phyloP scores from a whole-genome alignment of 2,329 filamentous ascomycete species.

The Penicillium hordei region DNA sequence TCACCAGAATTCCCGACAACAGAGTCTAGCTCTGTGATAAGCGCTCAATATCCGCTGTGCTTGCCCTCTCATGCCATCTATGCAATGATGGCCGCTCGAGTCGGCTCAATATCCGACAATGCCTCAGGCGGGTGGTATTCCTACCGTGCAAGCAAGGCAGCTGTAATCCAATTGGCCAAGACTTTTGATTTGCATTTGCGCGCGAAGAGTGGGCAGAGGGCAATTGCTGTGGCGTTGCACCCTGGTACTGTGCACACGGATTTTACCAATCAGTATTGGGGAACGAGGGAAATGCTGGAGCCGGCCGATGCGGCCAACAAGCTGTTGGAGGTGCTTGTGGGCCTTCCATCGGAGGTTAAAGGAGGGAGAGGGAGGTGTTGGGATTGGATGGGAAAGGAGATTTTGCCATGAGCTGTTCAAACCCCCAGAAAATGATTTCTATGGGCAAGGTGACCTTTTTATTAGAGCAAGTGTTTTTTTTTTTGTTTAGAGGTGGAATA shows the following conservation, averaged over 20 bases:
- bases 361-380: constrained; percentile 63
- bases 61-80: constrained; percentile 61
- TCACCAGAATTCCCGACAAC: constrained; percentile 38
- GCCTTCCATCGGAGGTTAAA: constrained; percentile 37
- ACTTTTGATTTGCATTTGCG: constrained; percentile 68
- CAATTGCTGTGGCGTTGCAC: constrained; percentile 69
- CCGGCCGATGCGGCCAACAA: constrained; percentile 65
- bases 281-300: constrained; percentile 65
- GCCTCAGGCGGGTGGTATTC: constrained; percentile 75
- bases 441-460: neutral
- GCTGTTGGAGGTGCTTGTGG: constrained; percentile 60
- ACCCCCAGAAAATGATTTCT: neutral
- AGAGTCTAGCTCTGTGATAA: constrained; percentile 8
- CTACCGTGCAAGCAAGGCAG: constrained; percentile 75
- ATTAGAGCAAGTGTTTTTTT: neutral
- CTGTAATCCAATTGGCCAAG: constrained; percentile 68
- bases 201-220: constrained; percentile 58
- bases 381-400: constrained; percentile 68
- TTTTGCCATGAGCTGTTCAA: constrained; percentile 50
- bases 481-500: neutral
- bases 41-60: constrained; percentile 18
- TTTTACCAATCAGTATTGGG: constrained; percentile 72
- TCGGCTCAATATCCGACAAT: constrained; percentile 74
- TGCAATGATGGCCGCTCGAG: constrained; percentile 74
- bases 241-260: constrained; percentile 79